Conservation (phyloP, 108 stramenopile genomes). For the Craspedostauros australis region DNA sequence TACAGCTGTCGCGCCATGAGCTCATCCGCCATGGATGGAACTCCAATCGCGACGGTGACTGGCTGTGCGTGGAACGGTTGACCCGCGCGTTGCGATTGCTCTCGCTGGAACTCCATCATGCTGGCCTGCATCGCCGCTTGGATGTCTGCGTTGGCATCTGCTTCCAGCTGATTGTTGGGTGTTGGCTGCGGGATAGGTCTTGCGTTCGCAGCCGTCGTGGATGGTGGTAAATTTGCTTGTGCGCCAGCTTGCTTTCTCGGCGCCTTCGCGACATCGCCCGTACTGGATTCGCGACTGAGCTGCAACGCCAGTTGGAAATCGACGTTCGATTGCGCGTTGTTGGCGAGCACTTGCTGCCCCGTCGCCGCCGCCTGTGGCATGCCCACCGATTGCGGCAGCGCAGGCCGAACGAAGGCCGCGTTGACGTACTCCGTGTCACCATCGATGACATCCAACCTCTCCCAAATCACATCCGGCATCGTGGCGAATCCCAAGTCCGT, state of each 20-base stretch:
- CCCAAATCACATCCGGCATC: conserved; percentile 82
- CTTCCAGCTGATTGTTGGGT: conserved; percentile 10
- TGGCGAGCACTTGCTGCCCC: conserved; percentile 47
- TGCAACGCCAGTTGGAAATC: conserved; percentile 73
- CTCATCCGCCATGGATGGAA: conserved; percentile 4
- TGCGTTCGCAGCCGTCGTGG: not conserved
- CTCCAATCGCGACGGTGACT: not conserved
- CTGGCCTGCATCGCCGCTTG: conserved; percentile 60
- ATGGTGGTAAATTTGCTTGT: not conserved
- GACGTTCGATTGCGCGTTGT: conserved; percentile 42
- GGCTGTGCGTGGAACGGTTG: not conserved
- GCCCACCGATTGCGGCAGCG: conserved; percentile 16
- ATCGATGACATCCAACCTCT: conserved; percentile 82
- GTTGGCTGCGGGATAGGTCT: not conserved
- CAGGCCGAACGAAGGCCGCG: conserved; percentile 36
- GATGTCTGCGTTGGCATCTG: conserved; percentile 44
- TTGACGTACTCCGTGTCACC: conserved; percentile 80
- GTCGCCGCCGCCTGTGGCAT: conserved; percentile 28
- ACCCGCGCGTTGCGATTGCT: not conserved
- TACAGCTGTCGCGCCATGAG: not conserved
- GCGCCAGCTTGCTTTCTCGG: no score
- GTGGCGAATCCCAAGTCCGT: conserved; percentile 90
- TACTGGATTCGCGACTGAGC: conserved; percentile 27
- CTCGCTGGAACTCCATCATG: conserved; percentile 29
- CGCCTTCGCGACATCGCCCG: not conserved